Conservation (phyloP, 305 asterid genomes). For the Coffea humblotiana region DNA sequence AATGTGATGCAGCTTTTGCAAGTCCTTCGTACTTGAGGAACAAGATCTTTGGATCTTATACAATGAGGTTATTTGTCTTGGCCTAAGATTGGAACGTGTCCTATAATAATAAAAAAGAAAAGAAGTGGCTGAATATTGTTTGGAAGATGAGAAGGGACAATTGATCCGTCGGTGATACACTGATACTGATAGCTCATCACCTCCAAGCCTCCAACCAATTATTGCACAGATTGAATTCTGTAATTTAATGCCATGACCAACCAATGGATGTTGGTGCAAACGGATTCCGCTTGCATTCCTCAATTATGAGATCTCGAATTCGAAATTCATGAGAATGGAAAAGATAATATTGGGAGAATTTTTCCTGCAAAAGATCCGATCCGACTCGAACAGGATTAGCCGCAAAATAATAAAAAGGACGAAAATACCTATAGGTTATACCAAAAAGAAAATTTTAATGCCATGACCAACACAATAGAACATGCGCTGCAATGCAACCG, state of each 20-base stretch:
- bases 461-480: neutral
- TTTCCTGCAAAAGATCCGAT: no score
- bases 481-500: neutral
- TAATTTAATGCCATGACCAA: neutral
- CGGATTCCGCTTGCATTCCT: no score
- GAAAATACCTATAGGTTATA: no score
- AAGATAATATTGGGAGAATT: no score
- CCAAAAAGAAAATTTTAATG: no score
- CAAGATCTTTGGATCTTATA: neutral
- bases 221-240: neutral
- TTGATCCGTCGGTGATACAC: constrained; percentile 1
- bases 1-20: neutral
- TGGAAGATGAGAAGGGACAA: neutral
- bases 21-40: neutral
- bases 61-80: neutral
- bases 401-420: no score
- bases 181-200: neutral
- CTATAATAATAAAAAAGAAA: neutral
- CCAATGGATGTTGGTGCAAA: no score
- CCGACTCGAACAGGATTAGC: no score
- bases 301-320: fast-evolving
- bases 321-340: no score
- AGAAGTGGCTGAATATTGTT: neutral
- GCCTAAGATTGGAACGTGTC: neutral
- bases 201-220: neutral